phyloP scores from a whole-genome alignment of 2,329 filamentous ascomycete species.

The Plectosphaerella sp. region DNA sequence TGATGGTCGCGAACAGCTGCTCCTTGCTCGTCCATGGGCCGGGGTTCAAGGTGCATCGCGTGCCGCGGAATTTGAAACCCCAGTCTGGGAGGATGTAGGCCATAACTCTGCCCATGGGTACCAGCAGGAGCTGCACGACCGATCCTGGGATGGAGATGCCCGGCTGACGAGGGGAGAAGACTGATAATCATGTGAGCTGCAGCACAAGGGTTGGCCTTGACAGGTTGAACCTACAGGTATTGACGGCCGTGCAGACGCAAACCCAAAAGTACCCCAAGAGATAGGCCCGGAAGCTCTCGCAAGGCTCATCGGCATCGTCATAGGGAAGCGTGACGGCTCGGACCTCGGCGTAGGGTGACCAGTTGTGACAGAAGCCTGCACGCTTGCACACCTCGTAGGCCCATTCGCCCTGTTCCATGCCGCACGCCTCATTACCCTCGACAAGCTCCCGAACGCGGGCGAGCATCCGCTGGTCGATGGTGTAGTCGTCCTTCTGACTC shows the following conservation, averaged over 20 bases:
- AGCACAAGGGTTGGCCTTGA: conserved; percentile 31
- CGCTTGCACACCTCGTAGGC: conserved; percentile 35
- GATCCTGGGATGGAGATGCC: conserved; percentile 23
- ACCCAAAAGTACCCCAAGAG: conserved; percentile 22
- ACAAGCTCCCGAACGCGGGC: conserved; percentile 33
- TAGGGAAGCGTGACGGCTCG: conserved; percentile 31
- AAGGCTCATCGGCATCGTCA: conserved; percentile 28
- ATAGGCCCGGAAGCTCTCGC: conserved; percentile 37
- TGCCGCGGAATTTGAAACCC: conserved; percentile 32
- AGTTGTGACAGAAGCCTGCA: conserved; percentile 33
- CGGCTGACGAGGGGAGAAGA: not conserved
- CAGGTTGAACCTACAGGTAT: conserved; percentile 34
- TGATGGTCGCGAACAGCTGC: conserved; percentile 37
- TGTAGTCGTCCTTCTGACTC: conserved; percentile 39
- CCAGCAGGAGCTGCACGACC: conserved; percentile 41
- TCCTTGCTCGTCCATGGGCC: conserved; percentile 38
- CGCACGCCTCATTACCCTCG: conserved; percentile 31
- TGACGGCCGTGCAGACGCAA: conserved; percentile 30
- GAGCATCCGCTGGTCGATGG: conserved; percentile 37
- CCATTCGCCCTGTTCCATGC: conserved; percentile 34
- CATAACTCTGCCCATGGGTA: conserved; percentile 37
- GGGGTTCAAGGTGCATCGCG: conserved; percentile 29
- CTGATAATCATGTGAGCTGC: not conserved
- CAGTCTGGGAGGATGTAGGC: conserved; percentile 38
- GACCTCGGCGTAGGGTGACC: conserved; percentile 36